Evolutionary conservation across 1,284 basidiomycete species (phyloP).

Genomic region (Malassezia obtusa): DNA sequence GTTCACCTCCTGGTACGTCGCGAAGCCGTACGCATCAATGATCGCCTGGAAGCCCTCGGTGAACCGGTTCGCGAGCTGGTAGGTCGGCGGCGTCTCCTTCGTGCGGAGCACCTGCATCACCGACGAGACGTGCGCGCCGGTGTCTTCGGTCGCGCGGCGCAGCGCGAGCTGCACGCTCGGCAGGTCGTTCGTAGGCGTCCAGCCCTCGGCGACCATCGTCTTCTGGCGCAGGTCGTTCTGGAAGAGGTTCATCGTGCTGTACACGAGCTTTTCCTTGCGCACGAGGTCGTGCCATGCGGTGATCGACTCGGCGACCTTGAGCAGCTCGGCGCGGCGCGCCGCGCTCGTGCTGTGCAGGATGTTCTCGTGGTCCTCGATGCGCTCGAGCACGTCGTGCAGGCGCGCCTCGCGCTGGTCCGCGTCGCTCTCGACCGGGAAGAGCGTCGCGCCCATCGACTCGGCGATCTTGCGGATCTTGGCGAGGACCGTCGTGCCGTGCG

Average conservation of each 20-base stretch:
- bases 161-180: constrained; percentile 75
- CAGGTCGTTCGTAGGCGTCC: constrained; percentile 89
- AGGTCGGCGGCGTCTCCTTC: constrained; percentile 86
- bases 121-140: constrained; percentile 81
- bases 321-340: constrained; percentile 73
- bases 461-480: constrained; percentile 97
- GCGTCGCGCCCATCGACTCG: constrained; percentile 92
- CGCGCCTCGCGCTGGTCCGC: constrained; percentile 82
- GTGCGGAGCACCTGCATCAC: constrained; percentile 85
- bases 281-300: constrained; percentile 89
- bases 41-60: constrained; percentile 95
- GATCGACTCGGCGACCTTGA: constrained; percentile 74
- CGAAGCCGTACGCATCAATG: constrained; percentile 93
- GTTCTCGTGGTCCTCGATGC: constrained; percentile 84
- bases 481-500: constrained; percentile 83
- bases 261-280: constrained; percentile 87
- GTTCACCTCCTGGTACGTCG: constrained; percentile 92
- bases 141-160: constrained; percentile 85
- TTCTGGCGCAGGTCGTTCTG: constrained; percentile 87
- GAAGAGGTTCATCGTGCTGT: constrained; percentile 53
- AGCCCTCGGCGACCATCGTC: constrained; percentile 93
- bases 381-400: constrained; percentile 73
- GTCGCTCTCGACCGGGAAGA: constrained; percentile 92
- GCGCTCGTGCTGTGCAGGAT: constrained; percentile 58
- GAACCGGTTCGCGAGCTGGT: constrained; percentile 88